Conservation (phyloP, 1,284 basidiomycete species). For the Exsudoporus floridanus region DNA sequence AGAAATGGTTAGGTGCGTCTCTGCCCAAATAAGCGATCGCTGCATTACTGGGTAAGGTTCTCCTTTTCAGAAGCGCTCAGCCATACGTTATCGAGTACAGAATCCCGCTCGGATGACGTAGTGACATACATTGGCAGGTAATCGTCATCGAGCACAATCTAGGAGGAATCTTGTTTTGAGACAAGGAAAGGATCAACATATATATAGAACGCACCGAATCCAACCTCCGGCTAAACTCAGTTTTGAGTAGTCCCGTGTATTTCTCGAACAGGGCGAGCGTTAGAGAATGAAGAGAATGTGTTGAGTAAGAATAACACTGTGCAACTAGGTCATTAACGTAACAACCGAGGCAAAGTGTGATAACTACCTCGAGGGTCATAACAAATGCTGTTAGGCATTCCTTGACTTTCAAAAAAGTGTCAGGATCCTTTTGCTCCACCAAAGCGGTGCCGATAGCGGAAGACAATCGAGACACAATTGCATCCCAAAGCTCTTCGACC, state of each 20-base stretch:
- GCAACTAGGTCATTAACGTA: constrained; percentile 11
- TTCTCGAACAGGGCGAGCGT: constrained; percentile 88
- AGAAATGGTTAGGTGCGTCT: constrained; percentile 8
- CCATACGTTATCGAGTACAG: constrained; percentile 85
- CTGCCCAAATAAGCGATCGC: not conserved
- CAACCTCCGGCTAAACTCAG: constrained; percentile 81
- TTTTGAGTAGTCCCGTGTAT: constrained; percentile 82
- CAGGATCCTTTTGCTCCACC: constrained; percentile 76
- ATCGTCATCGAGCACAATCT: constrained; percentile 91
- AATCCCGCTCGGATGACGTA: constrained; percentile 68
- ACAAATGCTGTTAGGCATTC: constrained; percentile 85
- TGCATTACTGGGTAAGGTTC: constrained; percentile 59
- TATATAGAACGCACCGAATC: constrained; percentile 57
- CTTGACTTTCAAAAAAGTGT: constrained; percentile 83
- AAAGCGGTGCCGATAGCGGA: constrained; percentile 76
- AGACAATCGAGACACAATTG: constrained; percentile 77
- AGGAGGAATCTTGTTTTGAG: constrained; percentile 4
- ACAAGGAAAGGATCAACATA: not conserved
- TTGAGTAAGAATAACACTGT: constrained; percentile 85
- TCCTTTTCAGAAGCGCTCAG: constrained; percentile 68
- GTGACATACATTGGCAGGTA: constrained; percentile 89
- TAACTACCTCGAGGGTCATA: constrained; percentile 85
- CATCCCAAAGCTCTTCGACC: constrained; percentile 96
- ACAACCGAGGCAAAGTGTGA: not conserved
- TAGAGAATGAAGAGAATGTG: constrained; percentile 80